Evolutionary conservation across 2,329 filamentous ascomycete genomes (phyloP), one percentile per base, ranked within the genome.

Genomic region (Cercospora canescens): DNA sequence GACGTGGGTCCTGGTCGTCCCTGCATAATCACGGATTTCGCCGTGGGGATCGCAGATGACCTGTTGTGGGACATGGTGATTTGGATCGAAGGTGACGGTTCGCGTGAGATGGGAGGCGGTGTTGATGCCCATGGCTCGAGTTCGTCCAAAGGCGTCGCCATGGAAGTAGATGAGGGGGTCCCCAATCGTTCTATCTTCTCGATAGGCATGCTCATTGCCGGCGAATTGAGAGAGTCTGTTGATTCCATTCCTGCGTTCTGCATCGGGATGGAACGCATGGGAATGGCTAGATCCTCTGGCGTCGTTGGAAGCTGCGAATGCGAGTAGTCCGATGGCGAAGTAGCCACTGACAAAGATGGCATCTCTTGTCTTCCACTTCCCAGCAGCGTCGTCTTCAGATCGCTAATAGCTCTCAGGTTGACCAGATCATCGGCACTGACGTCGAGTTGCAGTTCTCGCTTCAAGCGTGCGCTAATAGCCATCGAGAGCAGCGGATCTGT

Each of bases 301-400:
- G 52, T 35, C 8, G 18, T 11, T 18, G 52, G 52, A 16, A 56
- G 26, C 28, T 12, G 28, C 24, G 52, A 18, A 34, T 56, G 21
- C 12, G 16, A 39, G 18, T 5, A 16, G 18, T 55, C 32, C 16
- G 50, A 26, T 16, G 50, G 34, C 34, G 60, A 56, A 8, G 60
- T 35, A 12, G 35, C 34, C 35, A 39, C 16, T 16, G 60, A 55
- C 21, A 45, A 26, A 37, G 34, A 9, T 2, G 50, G 60, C 7
- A 24, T 14, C 12, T 35, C 41, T n/a, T 26, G 45, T 26, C 45
- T 37, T 35, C 32, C 21, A 28, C 50, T 45, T 4, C 60, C 45
- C 16, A 62, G n/a, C 3, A 62, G 50, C 6, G 60, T 62, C 60
- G 60, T 55, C 34, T 62, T 62, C 32, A 62, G 50, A 30, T 62